Evolutionary conservation across 2,329 filamentous ascomycete genomes (phyloP).

Genomic region (Chrysoporthe puriensis): DNA sequence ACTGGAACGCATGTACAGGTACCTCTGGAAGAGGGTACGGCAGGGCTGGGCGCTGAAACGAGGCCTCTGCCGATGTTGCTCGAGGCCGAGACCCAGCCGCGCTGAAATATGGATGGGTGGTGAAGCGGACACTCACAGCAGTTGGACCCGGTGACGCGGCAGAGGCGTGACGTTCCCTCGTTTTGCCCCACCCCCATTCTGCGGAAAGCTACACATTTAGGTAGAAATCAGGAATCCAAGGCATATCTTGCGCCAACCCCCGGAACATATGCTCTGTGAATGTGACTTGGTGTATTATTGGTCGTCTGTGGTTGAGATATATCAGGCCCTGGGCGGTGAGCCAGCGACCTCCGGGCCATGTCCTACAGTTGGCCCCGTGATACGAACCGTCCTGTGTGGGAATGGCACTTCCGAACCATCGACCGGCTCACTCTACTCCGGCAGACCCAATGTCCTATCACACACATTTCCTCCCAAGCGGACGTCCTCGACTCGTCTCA

Average conservation of each 20-base stretch:
- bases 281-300: neutral
- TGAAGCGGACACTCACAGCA: neutral
- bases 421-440: neutral
- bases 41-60: neutral
- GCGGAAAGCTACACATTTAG: conserved; percentile 23
- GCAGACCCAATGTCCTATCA: too few species aligned
- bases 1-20: conserved; percentile 14
- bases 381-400: too few species aligned
- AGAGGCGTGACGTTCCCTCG: conserved; percentile 9
- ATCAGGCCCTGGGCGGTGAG: too few species aligned
- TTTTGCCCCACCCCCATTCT: conserved; percentile 17
- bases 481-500: neutral
- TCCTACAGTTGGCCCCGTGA: too few species aligned
- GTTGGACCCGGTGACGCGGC: conserved; percentile 9
- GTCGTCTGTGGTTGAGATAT: too few species aligned
- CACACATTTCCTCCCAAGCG: too few species aligned
- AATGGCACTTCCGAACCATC: too few species aligned
- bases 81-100: conserved; percentile 8
- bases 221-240: conserved; percentile 28
- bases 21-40: neutral
- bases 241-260: conserved; percentile 19
- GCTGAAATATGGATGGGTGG: conserved; percentile 13
- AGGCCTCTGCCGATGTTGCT: neutral
- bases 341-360: too few species aligned
- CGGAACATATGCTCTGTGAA: neutral